Evolutionary conservation across 2,329 filamentous ascomycete species (phyloP).

Genomic region (Fusarium chaquense): DNA sequence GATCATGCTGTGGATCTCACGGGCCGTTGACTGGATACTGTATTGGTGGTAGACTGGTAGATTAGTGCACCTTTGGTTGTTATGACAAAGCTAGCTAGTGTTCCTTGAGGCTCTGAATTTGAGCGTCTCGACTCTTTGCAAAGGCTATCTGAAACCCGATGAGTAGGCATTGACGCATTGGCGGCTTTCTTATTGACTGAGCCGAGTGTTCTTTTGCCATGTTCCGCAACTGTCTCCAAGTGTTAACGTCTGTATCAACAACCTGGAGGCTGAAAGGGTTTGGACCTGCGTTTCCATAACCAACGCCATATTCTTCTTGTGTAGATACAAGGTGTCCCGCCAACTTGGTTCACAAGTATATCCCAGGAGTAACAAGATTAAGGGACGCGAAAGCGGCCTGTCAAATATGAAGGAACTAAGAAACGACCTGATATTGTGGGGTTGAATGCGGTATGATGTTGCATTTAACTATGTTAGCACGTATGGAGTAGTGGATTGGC

Average conservation of each 20-base stretch:
- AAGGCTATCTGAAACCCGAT: not conserved
- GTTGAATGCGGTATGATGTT: not conserved
- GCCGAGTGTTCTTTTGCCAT: not conserved
- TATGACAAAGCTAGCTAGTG: not conserved
- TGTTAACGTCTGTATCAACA: not conserved
- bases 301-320: not conserved
- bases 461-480: not conserved
- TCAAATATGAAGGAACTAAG: not conserved
- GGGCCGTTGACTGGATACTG: not conserved
- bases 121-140: not conserved
- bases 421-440: not conserved
- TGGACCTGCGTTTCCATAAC: not conserved
- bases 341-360: not conserved
- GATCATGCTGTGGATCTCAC: not conserved
- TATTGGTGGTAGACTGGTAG: not conserved
- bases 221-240: not conserved
- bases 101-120: not conserved
- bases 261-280: not conserved
- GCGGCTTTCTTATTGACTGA: not conserved
- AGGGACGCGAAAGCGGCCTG: not conserved
- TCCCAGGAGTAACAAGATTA: not conserved
- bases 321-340: not conserved
- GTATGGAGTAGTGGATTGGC: not conserved
- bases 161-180: not conserved
- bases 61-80: not conserved